Evolutionary conservation across 805 yeast genomes (phyloP).

Genomic region (Barnettozyma salicaria): DNA sequence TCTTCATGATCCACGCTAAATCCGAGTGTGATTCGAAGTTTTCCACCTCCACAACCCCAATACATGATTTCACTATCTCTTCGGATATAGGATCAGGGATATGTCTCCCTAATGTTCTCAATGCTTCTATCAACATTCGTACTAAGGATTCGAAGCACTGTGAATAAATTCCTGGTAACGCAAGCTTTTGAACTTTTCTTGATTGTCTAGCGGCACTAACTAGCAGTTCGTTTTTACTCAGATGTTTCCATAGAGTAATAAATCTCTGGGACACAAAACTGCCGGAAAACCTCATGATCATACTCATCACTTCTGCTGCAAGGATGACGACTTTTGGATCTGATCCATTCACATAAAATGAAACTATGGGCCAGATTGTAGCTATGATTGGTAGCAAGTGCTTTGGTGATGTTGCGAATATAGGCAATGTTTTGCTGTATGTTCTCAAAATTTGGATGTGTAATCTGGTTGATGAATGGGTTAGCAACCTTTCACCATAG

Average conservation of each 20-base stretch:
- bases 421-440: constrained; percentile 38
- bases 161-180: constrained; percentile 21
- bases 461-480: constrained; percentile 58
- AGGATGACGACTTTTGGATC: constrained; percentile 27
- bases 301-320: constrained; percentile 26
- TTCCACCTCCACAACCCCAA: constrained; percentile 16
- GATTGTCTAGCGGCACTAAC: constrained; percentile 11
- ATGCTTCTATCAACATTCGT: constrained; percentile 17
- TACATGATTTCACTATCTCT: constrained; percentile 19
- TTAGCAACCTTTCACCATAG: constrained; percentile 64
- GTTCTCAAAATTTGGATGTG: constrained; percentile 52
- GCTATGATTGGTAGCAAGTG: constrained; percentile 46
- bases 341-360: constrained; percentile 13
- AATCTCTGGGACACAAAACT: constrained; percentile 43
- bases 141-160: constrained; percentile 19
- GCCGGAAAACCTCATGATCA: constrained; percentile 34
- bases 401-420: constrained; percentile 44
- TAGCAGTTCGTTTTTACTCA: constrained; percentile 15
- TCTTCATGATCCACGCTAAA: constrained; percentile 23
- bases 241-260: constrained; percentile 38
- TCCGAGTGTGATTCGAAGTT: constrained; percentile 20
- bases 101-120: constrained; percentile 19
- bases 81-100: constrained; percentile 21
- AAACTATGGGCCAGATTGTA: constrained; percentile 45
- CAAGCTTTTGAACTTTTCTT: constrained; percentile 8